Conservation (phyloP, 768 basidiomycete genomes). For the Favolaschia claudopus region DNA sequence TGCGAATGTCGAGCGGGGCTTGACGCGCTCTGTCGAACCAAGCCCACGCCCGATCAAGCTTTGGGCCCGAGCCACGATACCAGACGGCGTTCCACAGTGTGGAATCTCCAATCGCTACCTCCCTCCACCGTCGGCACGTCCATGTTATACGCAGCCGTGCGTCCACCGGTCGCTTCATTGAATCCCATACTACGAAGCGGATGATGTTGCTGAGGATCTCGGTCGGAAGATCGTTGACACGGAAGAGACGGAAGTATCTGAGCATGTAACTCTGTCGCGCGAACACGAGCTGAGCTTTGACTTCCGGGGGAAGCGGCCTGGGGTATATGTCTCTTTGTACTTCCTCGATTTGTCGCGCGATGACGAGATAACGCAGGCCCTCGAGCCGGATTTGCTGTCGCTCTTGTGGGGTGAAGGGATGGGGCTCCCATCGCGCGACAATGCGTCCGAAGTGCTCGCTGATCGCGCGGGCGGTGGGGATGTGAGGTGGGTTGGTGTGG, state of each 20-base stretch:
- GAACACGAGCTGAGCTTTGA: conserved; percentile 29
- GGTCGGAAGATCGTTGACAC: conserved; percentile 64
- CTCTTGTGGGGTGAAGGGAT: conserved; percentile 24
- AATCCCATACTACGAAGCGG: conserved; percentile 63
- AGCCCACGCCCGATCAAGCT: conserved; percentile 53
- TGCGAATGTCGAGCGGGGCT: conserved; percentile 66
- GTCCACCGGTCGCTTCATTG: conserved; percentile 36
- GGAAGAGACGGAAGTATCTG: conserved; percentile 26
- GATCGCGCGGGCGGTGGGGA: not conserved
- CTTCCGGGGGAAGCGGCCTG: conserved; percentile 17
- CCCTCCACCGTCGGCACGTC: conserved; percentile 66
- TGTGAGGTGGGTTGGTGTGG: not conserved
- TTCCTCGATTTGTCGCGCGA: conserved; percentile 18
- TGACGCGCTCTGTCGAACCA: conserved; percentile 66
- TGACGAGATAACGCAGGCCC: conserved; percentile 24
- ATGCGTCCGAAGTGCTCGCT: conserved; percentile 32
- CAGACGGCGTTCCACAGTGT: conserved; percentile 74
- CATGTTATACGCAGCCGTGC: conserved; percentile 61
- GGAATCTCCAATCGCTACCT: conserved; percentile 52
- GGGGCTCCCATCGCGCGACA: conserved; percentile 30
- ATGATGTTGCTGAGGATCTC: conserved; percentile 75
- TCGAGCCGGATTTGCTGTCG: conserved; percentile 11
- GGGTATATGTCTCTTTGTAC: conserved; percentile 27
- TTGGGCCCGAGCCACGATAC: conserved; percentile 62
- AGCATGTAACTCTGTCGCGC: conserved; percentile 22